phyloP scores from a whole-genome alignment of 2,329 filamentous ascomycete species.

The Pezicula rhizophila region DNA sequence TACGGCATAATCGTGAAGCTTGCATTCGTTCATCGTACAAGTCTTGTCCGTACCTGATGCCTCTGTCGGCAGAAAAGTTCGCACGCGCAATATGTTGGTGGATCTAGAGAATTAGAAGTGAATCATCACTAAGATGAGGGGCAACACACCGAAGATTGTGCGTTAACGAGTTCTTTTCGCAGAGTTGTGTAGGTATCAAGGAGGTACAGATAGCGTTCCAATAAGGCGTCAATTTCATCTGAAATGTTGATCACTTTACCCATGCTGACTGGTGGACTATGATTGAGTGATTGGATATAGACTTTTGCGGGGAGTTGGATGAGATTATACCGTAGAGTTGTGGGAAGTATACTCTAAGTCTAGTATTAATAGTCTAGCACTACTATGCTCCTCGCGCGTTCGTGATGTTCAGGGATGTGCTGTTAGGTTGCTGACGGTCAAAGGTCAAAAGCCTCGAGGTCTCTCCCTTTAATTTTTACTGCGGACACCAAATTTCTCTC shows the following conservation, averaged over 20 bases:
- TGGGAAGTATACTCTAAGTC: neutral
- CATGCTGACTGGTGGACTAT: neutral
- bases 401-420: neutral
- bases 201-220: conserved; percentile 59
- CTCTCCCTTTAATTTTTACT: neutral
- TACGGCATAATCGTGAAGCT: conserved; percentile 43
- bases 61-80: conserved; percentile 63
- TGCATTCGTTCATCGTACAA: conserved; percentile 71
- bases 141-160: conserved; percentile 45
- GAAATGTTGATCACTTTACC: conserved; percentile 7
- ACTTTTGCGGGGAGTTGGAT: neutral
- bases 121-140: neutral
- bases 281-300: neutral
- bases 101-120: conserved; percentile 7
- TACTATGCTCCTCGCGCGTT: neutral
- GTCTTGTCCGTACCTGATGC: conserved; percentile 60
- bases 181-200: conserved; percentile 62
- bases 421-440: no score
- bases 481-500: neutral
- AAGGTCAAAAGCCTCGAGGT: neutral
- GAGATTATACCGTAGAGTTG: neutral
- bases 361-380: no score
- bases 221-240: conserved; percentile 50
- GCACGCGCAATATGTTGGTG: conserved; percentile 54
- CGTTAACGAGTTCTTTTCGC: conserved; percentile 44